Percentiles rank a stretch among this genome's conserved stretches.
Evolutionary conservation across 306 rosid species (phyloP).

Genomic region (Alnus glutinosa): DNA sequence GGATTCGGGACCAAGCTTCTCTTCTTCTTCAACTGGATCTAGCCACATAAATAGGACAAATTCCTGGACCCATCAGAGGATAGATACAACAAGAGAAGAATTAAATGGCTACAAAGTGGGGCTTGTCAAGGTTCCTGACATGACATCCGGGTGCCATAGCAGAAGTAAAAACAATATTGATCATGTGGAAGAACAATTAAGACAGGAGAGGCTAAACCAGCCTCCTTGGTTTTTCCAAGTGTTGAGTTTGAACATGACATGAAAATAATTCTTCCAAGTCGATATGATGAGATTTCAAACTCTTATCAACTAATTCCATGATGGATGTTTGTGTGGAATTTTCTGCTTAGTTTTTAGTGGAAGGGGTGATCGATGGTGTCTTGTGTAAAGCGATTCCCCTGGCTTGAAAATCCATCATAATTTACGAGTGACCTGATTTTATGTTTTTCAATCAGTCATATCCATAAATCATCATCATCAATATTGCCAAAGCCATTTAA

Average conservation of each 20-base stretch:
- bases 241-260: conserved; percentile 63
- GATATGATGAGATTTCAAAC: conserved; percentile 35
- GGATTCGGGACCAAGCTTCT: conserved; percentile 60
- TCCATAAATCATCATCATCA: conserved; percentile 8
- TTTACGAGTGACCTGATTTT: conserved; percentile 26
- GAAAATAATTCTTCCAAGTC: conserved; percentile 22
- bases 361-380: conserved; percentile 40
- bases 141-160: conserved; percentile 33
- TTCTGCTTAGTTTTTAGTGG: conserved; percentile 31
- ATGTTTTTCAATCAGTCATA: conserved; percentile 18
- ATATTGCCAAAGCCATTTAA: conserved; percentile 23
- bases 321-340: conserved; percentile 44
- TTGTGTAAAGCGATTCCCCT: conserved; percentile 36
- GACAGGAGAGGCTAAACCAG: conserved; percentile 55
- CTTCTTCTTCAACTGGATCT: conserved; percentile 77
- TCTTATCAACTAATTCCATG: conserved; percentile 44
- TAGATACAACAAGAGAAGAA: conserved; percentile 29
- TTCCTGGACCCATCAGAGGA: conserved; percentile 33
- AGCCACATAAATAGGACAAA: conserved; percentile 56
- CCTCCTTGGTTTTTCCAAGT: conserved; percentile 70
- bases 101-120: conserved; percentile 34
- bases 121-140: conserved; percentile 37
- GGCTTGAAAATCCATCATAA: conserved; percentile 13
- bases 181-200: conserved; percentile 44
- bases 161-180: conserved; percentile 34